phyloP scores from a whole-genome alignment of 257 asterid genomes.

The Ilex asprella region DNA sequence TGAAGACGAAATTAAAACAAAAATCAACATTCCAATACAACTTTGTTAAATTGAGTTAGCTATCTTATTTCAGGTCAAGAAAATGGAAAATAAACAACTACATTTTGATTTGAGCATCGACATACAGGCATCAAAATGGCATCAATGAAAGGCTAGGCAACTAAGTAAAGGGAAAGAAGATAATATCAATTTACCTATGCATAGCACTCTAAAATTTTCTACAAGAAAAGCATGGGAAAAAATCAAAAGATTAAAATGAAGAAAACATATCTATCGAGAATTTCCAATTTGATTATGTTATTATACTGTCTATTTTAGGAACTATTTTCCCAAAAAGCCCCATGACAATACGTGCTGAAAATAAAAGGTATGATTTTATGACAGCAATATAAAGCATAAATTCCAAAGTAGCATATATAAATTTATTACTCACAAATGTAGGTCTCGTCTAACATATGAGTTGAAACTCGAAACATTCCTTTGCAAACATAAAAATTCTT shows the following conservation, averaged over 20 bases:
- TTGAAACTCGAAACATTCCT: no score
- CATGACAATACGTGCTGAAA: slow-evolving; percentile 76
- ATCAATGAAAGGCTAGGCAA: not conserved
- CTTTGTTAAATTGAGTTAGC: no score
- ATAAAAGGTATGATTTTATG: slow-evolving; percentile 1
- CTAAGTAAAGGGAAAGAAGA: not conserved
- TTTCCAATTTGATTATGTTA: slow-evolving; percentile 6
- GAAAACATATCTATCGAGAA: not conserved
- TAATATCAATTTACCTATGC: slow-evolving; percentile 53
- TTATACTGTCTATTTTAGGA: slow-evolving; percentile 85
- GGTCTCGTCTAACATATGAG: no score
- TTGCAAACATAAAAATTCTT: no score
- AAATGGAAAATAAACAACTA: no score
- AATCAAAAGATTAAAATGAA: not conserved
- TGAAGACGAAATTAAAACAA: no score
- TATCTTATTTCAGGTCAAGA: not conserved
- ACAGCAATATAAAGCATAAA: not conserved
- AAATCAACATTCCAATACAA: not conserved
- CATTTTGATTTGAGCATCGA: not conserved
- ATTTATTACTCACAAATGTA: no score
- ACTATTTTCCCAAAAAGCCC: slow-evolving; percentile 95
- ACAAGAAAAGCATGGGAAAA: slow-evolving; percentile 29
- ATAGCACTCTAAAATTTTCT: slow-evolving; percentile 90
- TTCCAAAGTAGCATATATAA: no score
- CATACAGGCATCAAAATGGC: no score